These are phyloP conservation scores for Henckelia pumila DNA, from an alignment of 257 asterid genomes.

Conservation along the genomic window DNA sequence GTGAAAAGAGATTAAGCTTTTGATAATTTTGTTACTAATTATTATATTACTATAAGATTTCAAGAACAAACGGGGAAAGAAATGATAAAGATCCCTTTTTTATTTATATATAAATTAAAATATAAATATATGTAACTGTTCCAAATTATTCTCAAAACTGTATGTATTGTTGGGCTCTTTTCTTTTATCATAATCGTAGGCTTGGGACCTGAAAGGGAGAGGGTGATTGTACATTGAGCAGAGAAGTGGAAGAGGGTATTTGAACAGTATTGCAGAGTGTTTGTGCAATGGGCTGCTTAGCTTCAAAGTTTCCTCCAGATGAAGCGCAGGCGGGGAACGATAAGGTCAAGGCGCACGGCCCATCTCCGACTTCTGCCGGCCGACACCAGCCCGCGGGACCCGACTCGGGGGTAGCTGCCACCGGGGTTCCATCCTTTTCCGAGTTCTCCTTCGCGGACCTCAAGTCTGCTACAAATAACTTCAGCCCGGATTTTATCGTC, in stretches of 20 bases:
- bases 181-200: slow-evolving; percentile 12
- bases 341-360: slow-evolving; percentile 28
- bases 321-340: slow-evolving; percentile 51
- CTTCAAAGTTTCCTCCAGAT: slow-evolving; percentile 34
- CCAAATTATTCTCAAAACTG: slow-evolving; percentile 9
- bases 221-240: slow-evolving; percentile 1
- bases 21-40: not conserved
- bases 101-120: not conserved
- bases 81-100: slow-evolving; percentile 28
- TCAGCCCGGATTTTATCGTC: slow-evolving; percentile 61
- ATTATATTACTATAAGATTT: no score
- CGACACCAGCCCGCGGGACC: slow-evolving; percentile 27
- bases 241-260: slow-evolving; percentile 10
- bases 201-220: slow-evolving; percentile 20
- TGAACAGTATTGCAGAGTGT: slow-evolving; percentile 17
- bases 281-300: slow-evolving; percentile 51
- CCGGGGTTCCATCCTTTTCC: slow-evolving; percentile 43
- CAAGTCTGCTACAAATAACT: slow-evolving; percentile 56
- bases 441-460: slow-evolving; percentile 57
- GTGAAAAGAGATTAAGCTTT: slow-evolving; percentile 15
- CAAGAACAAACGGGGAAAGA: slow-evolving; percentile 15
- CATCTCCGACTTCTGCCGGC: slow-evolving; percentile 11
- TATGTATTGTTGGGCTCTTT: slow-evolving; percentile 18
- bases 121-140: not conserved
- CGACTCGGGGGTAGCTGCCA: slow-evolving; percentile 21